A percentile compares a stretch with the other conserved stretches of the same genome.
These are phyloP conservation scores for Penicillium corylophilum DNA, from an alignment of 2,329 filamentous ascomycete species.

Conservation along the genomic window DNA sequence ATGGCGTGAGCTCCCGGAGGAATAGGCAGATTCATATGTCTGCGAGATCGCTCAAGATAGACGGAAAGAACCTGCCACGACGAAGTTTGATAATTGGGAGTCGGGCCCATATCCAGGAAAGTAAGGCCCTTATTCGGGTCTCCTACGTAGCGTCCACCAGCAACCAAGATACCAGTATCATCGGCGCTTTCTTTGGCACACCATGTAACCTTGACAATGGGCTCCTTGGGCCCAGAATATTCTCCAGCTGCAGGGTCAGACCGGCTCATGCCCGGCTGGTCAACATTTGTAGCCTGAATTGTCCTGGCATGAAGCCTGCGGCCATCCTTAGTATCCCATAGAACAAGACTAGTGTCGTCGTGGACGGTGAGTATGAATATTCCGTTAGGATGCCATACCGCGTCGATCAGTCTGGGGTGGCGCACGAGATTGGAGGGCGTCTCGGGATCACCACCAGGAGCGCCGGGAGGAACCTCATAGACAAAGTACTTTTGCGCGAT, in stretches of 20 bases:
- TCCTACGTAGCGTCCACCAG: constrained; percentile 72
- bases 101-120: constrained; percentile 84
- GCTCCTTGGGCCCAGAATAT: constrained; percentile 64
- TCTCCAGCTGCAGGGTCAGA: constrained; percentile 44
- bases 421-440: constrained; percentile 61
- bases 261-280: constrained; percentile 59
- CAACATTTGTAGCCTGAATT: constrained; percentile 69
- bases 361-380: constrained; percentile 85
- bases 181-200: constrained; percentile 93
- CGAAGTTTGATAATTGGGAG: constrained; percentile 87
- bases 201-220: constrained; percentile 79
- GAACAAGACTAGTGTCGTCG: constrained; percentile 85
- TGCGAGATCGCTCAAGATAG: constrained; percentile 75
- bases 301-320: constrained; percentile 81
- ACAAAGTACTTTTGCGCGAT: constrained; percentile 74
- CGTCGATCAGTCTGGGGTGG: constrained; percentile 74
- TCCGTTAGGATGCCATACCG: constrained; percentile 91
- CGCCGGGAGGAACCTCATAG: constrained; percentile 77
- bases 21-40: constrained; percentile 68
- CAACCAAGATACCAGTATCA: constrained; percentile 83
- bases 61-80: constrained; percentile 79
- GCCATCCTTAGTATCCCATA: constrained; percentile 92
- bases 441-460: constrained; percentile 73
- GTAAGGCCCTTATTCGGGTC: constrained; percentile 73
- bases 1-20: constrained; percentile 74